Base-by-base conservation (phyloP, 1,139 yeast species). In the Protomyces arabidopsidicola region DNA sequence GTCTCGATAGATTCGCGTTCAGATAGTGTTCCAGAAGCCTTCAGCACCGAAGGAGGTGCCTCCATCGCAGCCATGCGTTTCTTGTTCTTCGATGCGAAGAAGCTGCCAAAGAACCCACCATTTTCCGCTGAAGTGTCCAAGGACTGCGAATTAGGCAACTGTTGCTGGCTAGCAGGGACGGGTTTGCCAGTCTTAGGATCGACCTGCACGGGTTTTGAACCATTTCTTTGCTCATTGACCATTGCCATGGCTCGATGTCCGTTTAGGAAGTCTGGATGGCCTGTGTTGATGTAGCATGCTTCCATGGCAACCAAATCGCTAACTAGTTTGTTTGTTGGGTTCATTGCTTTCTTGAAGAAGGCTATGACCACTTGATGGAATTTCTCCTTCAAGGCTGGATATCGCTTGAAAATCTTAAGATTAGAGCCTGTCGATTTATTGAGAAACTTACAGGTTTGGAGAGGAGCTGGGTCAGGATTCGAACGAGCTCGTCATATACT, bases 1-100 rank as follows among this genome's bases (percentile, higher is more conserved):
- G 98, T 93, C 76, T 93, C 98, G 84, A 89, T 87, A 42, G 91
- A 84, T 77, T 93, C 98, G 71, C 97, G 86, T 74, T 93, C 98
- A 27, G 96, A 84, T 89, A 93, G 86, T 65, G 88, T 85, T 53
- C 98, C 98, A 27, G 96, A 85, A 5, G 98, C 98, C 75, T 93
- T 88, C 74, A 93, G 84, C 14, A 90, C 91, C 48, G 96, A 85
- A 53, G 98, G 98, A 58, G 98, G 98, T 1, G 72, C 70, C 75
- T 93, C 98, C 95, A 93, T 89, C 36, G 91, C 87, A 55, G 95
- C 97, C 72, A 91, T 81, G 76, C 95, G 86, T 82, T 91, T 91
- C 77, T 91, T 93, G 76, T 90, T 91, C 76, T 93, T 90, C 8
- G 95, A 84, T 20, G 95, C 84, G 76, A 93, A 93, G 75, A 93